A percentile compares a stretch with the other conserved stretches of the same genome.
These are phyloP conservation scores for Escallonia herrerae DNA, from an alignment of 129 eudicot genomes.

Conservation along the genomic window DNA sequence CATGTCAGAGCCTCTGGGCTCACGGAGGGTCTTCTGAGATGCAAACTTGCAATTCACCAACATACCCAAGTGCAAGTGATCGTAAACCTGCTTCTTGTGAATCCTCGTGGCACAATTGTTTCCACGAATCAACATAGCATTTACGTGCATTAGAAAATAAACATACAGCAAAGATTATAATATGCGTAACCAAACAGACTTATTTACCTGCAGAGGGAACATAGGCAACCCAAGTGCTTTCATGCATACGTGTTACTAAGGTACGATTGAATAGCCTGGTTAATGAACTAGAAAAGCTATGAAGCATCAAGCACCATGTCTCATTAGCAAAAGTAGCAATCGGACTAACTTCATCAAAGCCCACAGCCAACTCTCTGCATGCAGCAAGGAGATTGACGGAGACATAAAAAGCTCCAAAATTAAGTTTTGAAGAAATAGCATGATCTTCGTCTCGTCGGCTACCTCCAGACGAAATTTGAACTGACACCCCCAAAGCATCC, in stretches of 20 bases:
- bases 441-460: conserved; percentile 14
- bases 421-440: conserved; percentile 22
- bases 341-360: conserved; percentile 10
- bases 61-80: too few species aligned
- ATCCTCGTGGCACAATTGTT: not conserved
- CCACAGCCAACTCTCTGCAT: conserved; percentile 53
- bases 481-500: conserved; percentile 35
- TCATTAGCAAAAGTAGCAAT: conserved; percentile 19
- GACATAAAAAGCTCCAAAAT: conserved; percentile 54
- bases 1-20: too few species aligned
- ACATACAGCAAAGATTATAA: not conserved
- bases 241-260: conserved; percentile 35
- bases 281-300: conserved; percentile 35
- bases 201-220: conserved; percentile 41
- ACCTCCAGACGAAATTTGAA: conserved; percentile 10
- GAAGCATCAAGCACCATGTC: conserved; percentile 64
- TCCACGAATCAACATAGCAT: not conserved
- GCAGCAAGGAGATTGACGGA: conserved; percentile 72
- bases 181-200: conserved; percentile 4
- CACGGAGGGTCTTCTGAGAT: too few species aligned
- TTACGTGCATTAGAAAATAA: not conserved
- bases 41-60: too few species aligned
- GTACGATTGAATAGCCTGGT: conserved; percentile 27
- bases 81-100: not conserved
- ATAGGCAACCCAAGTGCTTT: conserved; percentile 27